Evolutionary conservation across 805 yeast genomes (phyloP).

Genomic region (Schizosaccharomyces cryophilus): DNA sequence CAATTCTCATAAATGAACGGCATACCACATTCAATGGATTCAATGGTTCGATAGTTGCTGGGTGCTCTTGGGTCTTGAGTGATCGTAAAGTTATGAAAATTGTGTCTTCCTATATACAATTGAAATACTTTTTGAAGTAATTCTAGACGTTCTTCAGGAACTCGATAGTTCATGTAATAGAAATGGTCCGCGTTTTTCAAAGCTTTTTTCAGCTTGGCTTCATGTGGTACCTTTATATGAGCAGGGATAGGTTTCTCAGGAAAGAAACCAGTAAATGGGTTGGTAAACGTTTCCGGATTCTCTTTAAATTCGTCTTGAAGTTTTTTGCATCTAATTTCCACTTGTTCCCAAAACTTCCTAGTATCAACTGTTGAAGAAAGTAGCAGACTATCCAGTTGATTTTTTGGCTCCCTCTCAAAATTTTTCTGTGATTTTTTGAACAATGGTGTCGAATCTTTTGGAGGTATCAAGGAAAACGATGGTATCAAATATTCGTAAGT

Average conservation of each 20-base stretch:
- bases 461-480: constrained; percentile 70
- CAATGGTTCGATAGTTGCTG: constrained; percentile 65
- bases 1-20: constrained; percentile 84
- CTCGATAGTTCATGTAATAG: constrained; percentile 24
- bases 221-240: neutral
- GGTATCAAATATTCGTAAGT: constrained; percentile 85
- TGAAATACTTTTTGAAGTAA: constrained; percentile 43
- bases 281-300: neutral
- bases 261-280: neutral
- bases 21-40: constrained; percentile 51
- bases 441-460: constrained; percentile 41
- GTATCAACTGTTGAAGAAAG: neutral
- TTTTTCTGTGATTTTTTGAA: neutral
- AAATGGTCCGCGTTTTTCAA: neutral
- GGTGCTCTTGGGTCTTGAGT: constrained; percentile 65
- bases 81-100: constrained; percentile 69
- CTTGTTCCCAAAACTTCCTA: neutral
- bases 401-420: neutral
- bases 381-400: neutral
- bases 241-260: neutral
- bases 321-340: neutral
- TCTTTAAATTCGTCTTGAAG: neutral
- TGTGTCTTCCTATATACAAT: constrained; percentile 64
- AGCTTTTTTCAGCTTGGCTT: neutral
- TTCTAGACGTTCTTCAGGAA: constrained; percentile 34